phyloP scores from a whole-genome alignment of 2,329 filamentous ascomycete species.

The Colletotrichum sp. region DNA sequence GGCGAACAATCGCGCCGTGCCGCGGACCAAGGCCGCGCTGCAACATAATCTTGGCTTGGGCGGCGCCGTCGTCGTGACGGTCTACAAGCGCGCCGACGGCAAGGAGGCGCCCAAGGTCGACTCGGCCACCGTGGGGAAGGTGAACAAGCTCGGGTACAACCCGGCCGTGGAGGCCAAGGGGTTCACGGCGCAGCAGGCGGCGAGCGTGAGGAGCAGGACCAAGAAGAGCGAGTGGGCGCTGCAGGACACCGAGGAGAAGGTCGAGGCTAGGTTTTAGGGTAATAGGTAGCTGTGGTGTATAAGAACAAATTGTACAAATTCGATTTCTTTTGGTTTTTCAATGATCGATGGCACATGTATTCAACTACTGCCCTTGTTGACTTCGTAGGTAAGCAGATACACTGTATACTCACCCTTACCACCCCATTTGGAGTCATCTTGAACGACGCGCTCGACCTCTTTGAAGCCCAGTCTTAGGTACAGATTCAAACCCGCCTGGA shows the following conservation, averaged over 20 bases:
- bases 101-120: slow-evolving; percentile 64
- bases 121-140: slow-evolving; percentile 67
- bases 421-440: slow-evolving; percentile 26
- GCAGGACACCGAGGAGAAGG: slow-evolving; percentile 61
- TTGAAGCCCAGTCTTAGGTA: slow-evolving; percentile 30
- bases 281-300: neutral
- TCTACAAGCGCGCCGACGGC: slow-evolving; percentile 86
- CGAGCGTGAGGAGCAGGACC: slow-evolving; percentile 72
- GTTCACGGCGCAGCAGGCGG: slow-evolving; percentile 79
- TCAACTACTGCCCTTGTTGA: neutral
- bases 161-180: slow-evolving; percentile 89
- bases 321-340: neutral
- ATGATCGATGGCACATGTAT: neutral
- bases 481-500: slow-evolving; percentile 23
- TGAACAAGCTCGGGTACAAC: slow-evolving; percentile 83
- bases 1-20: slow-evolving; percentile 85
- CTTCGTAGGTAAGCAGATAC: neutral
- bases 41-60: slow-evolving; percentile 95
- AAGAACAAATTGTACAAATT: neutral
- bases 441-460: slow-evolving; percentile 24
- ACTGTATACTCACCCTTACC: neutral
- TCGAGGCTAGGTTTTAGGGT: slow-evolving; percentile 40
- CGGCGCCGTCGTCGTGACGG: slow-evolving; percentile 87
- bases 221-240: slow-evolving; percentile 75
- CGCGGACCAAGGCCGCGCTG: slow-evolving; percentile 73